Percentiles rank a stretch among this genome's conserved stretches.
phyloP scores from a whole-genome alignment of 2,329 filamentous ascomycete species.

The Colletotrichum kahawae region DNA sequence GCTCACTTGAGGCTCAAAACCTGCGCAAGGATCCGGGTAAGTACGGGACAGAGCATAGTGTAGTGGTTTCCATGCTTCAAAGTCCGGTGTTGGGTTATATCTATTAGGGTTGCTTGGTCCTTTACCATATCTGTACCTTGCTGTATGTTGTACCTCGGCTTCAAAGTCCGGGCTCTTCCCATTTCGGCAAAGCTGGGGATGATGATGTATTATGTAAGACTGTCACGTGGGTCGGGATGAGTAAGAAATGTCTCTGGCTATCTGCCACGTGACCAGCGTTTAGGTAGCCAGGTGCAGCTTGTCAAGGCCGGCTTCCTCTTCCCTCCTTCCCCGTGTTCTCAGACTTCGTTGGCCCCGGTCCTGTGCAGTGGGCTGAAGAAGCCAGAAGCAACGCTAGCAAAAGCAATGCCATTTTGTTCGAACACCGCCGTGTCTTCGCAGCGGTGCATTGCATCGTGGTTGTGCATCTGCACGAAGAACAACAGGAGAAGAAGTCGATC shows the following conservation, averaged over 20 bases:
- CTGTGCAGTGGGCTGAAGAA: background rate
- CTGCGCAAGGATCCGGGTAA: background rate
- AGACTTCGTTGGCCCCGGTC: background rate
- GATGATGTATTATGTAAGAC: background rate
- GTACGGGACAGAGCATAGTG: background rate
- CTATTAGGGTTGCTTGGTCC: too few relatives aligned
- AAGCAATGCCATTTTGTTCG: background rate
- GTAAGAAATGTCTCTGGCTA: background rate
- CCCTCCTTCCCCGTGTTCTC: background rate
- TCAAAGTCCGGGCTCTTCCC: background rate
- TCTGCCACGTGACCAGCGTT: background rate
- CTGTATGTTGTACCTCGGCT: too few relatives aligned
- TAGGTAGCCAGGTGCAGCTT: background rate
- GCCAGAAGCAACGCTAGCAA: background rate
- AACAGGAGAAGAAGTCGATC: background rate
- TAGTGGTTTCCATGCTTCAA: background rate
- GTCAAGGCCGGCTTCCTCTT: background rate
- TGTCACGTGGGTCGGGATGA: background rate
- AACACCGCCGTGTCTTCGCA: background rate
- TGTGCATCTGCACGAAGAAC: background rate
- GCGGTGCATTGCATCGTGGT: background rate
- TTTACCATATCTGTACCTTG: too few relatives aligned
- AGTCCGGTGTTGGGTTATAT: too few relatives aligned
- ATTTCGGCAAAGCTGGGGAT: background rate
- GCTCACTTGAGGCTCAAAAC: background rate